Base-by-base conservation (phyloP, 345 rosid genomes). In the Boechera stricta region DNA sequence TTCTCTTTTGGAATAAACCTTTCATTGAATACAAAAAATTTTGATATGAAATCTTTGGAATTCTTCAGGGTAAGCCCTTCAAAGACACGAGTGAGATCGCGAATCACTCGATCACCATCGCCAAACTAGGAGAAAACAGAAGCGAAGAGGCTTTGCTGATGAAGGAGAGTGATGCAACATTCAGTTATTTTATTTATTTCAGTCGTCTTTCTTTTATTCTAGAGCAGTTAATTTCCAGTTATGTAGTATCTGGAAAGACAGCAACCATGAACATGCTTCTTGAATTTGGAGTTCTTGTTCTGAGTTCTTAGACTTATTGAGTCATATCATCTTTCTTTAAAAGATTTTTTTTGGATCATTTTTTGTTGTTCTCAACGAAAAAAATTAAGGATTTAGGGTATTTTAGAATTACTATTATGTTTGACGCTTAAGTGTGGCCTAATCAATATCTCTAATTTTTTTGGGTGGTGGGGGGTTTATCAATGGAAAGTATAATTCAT, bases 61-160 rank as follows among this genome's bases (percentile, higher is more conserved):
- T 32, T 42, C 62, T 56, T 62, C 69, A 92, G 94, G 90, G 89
- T 92, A 74, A 88, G 94, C 67, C 94, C 94, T 72, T 90, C 94
- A 29, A 90, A 90, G 83, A 92, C 96, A 55, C 96, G 90, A 0
- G 94, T 90, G 78, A 86, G 93, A 84, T 84, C 98, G 0, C 86
- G 83, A 59, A 75, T 84, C 47, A 38, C 82, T 74, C 85, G 80
- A 58, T 83, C 88, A 8, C 35, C 82, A 71, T 55, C 54, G 0
- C 18, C 71, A 54, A 64, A 64, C 71, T 71, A 77, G 71, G 16
- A 72, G 36, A 32, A 28, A 55, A 36, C 53, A 54, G 21, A 52
- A 0, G 12, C 2, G 16, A 41, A 38, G 18, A 10, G 16, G 13
- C 2, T 54, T 65, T 64, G 81, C 0, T 71, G 72, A 38, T 56